phyloP scores from a whole-genome alignment of 305 asterid species.

The Petunia hybrid region DNA sequence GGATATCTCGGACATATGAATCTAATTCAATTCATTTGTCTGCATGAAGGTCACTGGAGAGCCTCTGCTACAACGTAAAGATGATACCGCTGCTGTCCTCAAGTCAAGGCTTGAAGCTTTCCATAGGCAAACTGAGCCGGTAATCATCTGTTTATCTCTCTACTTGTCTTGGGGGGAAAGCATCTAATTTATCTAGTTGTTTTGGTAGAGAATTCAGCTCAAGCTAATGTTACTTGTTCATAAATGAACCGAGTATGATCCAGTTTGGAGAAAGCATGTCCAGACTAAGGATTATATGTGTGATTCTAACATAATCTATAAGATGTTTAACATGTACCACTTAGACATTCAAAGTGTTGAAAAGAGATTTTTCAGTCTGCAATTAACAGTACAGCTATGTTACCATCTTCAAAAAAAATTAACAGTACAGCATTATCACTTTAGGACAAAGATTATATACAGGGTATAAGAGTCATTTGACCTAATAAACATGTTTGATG shows the following conservation, averaged over 20 bases:
- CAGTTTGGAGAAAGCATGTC: neutral
- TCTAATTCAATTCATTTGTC: slow-evolving; percentile 38
- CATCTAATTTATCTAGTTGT: neutral
- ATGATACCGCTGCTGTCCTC: slow-evolving; percentile 89
- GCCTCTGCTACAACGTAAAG: slow-evolving; percentile 85
- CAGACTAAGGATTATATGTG: neutral
- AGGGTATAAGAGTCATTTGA: neutral
- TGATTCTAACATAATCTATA: neutral
- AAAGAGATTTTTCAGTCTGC: neutral
- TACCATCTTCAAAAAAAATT: no score
- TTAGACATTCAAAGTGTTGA: neutral
- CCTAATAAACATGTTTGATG: neutral
- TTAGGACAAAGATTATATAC: neutral
- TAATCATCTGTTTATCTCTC: slow-evolving; percentile 47
- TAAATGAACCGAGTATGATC: neutral
- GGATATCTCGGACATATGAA: slow-evolving; percentile 24
- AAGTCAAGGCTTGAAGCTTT: slow-evolving; percentile 91
- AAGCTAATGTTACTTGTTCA: neutral
- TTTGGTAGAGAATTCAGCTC: neutral
- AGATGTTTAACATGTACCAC: neutral
- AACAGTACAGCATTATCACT: neutral
- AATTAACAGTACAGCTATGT: neutral
- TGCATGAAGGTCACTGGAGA: slow-evolving; percentile 82
- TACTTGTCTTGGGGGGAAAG: neutral
- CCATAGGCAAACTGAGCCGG: slow-evolving; percentile 92